Conservation (phyloP, 768 basidiomycete genomes). For the Panaeolus cyanescens region DNA sequence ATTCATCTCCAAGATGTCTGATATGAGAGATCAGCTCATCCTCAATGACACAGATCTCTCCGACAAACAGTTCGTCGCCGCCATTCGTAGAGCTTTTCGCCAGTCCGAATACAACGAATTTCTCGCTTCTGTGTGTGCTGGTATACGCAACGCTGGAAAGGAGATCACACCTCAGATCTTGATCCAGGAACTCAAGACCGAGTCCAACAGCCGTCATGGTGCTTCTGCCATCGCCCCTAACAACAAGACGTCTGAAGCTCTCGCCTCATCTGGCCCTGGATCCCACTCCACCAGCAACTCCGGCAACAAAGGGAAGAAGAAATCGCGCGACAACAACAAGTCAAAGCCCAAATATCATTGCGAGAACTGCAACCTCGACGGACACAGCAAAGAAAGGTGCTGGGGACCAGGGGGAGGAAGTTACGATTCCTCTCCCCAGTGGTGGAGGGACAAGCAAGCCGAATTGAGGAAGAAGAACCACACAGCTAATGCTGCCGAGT, state of each 20-base stretch:
- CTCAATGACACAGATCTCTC: background rate
- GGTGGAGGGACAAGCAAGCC: background rate
- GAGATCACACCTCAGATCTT: no score
- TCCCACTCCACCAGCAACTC: background rate
- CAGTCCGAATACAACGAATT: background rate
- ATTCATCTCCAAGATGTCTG: background rate
- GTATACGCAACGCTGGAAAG: background rate
- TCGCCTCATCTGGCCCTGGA: background rate
- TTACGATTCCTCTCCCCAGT: background rate
- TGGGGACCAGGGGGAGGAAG: constrained; percentile 5
- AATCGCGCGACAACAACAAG: background rate
- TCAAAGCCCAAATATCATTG: background rate
- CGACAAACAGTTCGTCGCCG: background rate
- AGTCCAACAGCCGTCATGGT: background rate
- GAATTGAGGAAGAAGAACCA: background rate
- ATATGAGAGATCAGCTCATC: background rate
- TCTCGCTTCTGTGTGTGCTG: background rate
- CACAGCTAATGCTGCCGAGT: no score
- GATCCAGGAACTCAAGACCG: background rate
- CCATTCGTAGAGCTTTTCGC: background rate
- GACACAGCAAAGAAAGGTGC: constrained; percentile 4
- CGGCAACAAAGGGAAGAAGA: background rate
- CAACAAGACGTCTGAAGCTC: background rate
- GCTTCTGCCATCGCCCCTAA: background rate
- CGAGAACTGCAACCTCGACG: constrained; percentile 1